Evolutionary conservation across 805 yeast genomes (phyloP), one percentile per base, ranked within the genome.

Genomic region (Yueomyces sinensis): DNA sequence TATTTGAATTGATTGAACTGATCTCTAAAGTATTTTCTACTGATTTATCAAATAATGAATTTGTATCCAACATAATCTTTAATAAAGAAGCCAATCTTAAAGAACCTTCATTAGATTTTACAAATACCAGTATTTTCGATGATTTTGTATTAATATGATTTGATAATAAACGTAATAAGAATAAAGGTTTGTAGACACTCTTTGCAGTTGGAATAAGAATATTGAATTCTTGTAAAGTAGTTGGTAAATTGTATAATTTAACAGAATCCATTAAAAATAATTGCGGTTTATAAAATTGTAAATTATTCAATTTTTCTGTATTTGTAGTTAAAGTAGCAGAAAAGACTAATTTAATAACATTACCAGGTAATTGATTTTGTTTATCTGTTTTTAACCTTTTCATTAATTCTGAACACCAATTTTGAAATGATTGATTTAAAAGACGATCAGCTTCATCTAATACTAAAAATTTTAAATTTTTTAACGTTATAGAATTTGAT

Each of bases 301-400:
- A 65, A 31, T 73, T 70, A 7, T 89, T 69, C 37, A 91, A 61
- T 50, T 82, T 83, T 20, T 91, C 94, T 0, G 96, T 82, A 53
- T 87, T 94, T 2, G 95, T 78, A 3, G 96, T 84, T 35, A 91
- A 67, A 1, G 99, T 91, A 6, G 99, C 98, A 33, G 93, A 78
- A 50, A 91, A 84, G 3, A 91, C 68, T 54, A 89, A 65, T 45
- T 87, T 71, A 60, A 61, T 78, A 50, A 58, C 75, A 56, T 50
- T 50, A 27, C 54, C 58, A 13, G 58, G 48, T 45, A 43, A 24
- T 38, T 42, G 37, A 40, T 54, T 44, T 5, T 29, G 13, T 17
- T 67, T 58, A 33, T 59, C 63, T 4, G 48, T 37, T 15, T 55
- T 62, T 16, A 66, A 46, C 32, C 54, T 57, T 17, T 54, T 46